Evolutionary conservation across 768 basidiomycete species (phyloP).

Genomic region (Leccinum barrowsii): DNA sequence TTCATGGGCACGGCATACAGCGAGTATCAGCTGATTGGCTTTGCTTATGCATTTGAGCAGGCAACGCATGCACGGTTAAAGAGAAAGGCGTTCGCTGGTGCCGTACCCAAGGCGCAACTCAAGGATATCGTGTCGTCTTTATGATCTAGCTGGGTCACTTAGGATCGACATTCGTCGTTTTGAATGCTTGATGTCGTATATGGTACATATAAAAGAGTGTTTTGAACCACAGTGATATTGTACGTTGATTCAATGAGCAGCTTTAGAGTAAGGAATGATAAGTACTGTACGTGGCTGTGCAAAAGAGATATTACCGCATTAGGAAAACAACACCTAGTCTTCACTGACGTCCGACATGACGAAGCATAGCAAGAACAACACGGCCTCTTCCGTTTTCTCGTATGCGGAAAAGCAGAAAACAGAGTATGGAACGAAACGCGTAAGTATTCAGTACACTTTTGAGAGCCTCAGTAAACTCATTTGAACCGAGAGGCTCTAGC

Average conservation of each 20-base stretch:
- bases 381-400: conserved; percentile 84
- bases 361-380: conserved; percentile 89
- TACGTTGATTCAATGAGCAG: no score
- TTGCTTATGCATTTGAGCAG: conserved; percentile 51
- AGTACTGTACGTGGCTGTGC: not conserved
- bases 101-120: conserved; percentile 55
- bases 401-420: conserved; percentile 83
- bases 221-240: not conserved
- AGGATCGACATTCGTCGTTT: not conserved
- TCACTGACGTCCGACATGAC: conserved; percentile 48
- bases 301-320: not conserved
- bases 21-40: conserved; percentile 41
- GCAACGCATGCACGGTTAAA: conserved; percentile 48
- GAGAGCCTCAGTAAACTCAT: not conserved
- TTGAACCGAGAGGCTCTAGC: conserved; percentile 18
- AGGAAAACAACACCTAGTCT: not conserved
- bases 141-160: not conserved
- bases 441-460: conserved; percentile 29
- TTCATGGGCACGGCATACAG: conserved; percentile 45
- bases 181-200: not conserved
- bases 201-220: not conserved
- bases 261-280: not conserved
- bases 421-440: conserved; percentile 78
- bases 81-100: conserved; percentile 46
- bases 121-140: conserved; percentile 25